Evolutionary conservation across 768 basidiomycete species (phyloP).

Genomic region (Lactifluus piperatus): DNA sequence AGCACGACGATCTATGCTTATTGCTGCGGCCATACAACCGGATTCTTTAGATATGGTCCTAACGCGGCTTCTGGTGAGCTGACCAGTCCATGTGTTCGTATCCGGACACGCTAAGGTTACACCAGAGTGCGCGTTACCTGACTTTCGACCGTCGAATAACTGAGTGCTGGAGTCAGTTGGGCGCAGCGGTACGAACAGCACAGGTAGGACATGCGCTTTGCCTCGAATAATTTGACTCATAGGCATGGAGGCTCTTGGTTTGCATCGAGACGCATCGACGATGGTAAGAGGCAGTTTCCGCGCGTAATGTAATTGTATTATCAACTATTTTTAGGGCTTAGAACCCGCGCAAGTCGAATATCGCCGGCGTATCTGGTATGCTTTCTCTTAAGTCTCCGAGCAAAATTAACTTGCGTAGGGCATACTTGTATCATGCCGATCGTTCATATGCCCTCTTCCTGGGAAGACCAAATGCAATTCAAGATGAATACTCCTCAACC

Average conservation of each 20-base stretch:
- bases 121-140: constrained; percentile 59
- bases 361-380: constrained; percentile 79
- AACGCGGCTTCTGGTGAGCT: constrained; percentile 64
- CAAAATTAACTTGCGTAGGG: constrained; percentile 37
- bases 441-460: constrained; percentile 87
- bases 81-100: background rate
- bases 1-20: constrained; percentile 83
- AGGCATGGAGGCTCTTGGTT: constrained; percentile 53
- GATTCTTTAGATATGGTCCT: constrained; percentile 91
- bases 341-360: constrained; percentile 77
- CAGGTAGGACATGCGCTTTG: constrained; percentile 31
- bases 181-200: constrained; percentile 86
- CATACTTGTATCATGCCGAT: constrained; percentile 90
- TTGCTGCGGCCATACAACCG: constrained; percentile 88
- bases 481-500: constrained; percentile 84
- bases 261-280: constrained; percentile 82
- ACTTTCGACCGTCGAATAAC: constrained; percentile 79
- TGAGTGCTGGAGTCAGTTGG: constrained; percentile 94
- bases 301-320: constrained; percentile 7
- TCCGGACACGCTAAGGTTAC: constrained; percentile 15
- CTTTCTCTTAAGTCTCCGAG: background rate
- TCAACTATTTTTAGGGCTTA: constrained; percentile 41
- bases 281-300: constrained; percentile 45
- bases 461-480: constrained; percentile 83
- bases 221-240: background rate